Evolutionary conservation across 208 protist genomes (phyloP), one percentile per base, ranked within the genome.

Genomic region (Leishmania turanica): DNA sequence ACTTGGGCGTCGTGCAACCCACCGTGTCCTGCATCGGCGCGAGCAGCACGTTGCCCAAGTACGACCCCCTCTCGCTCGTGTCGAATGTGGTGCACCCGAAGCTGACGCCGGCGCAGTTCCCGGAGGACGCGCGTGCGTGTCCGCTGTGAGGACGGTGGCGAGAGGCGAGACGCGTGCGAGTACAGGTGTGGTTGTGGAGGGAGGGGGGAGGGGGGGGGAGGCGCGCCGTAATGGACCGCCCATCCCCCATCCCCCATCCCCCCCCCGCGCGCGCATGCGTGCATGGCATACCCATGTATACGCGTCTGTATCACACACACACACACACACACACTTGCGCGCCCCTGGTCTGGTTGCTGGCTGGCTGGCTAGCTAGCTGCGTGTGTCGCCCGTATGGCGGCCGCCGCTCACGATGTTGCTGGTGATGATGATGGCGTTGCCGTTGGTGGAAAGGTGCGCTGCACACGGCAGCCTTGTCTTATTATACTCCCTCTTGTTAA

Each of bases 1-100:
- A 97, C 88, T 81, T 97, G 13, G 71, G 60, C 15, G 62, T 72
- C 9, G 88, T 87, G 40, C 79, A 88, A 70, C 94, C 94, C 27
- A 94, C 91, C 8, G 88, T 96, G 19, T 93, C 92, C 34, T 93
- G 89, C 84, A 95, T 97, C 79, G 94, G 94, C 40, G 87, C 86
- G n/a, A 90, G 86, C 75, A 87, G 75, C 78, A 83, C 92, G 19
- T 80, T 93, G 19, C 92, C 93, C 0, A 65, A 80, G 56, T 95
- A 91, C 80, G 89, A 93, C 70, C 88, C 90, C 19, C 79, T 91
- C 24, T 82, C 87, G 70, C 70, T 84, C 6, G 68, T 71, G 49
- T 85, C 82, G 51, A 81, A 88, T 49, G 66, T 83, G 47, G 78
- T 91, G 76, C 88, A 77, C 21, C 90, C 90, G 71, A 84, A 89